Percentiles rank a stretch among this genome's conserved stretches.
These are phyloP conservation scores for Chrysanthemum makinoi DNA, from an alignment of 129 eudicot genomes.

Conservation along the genomic window DNA sequence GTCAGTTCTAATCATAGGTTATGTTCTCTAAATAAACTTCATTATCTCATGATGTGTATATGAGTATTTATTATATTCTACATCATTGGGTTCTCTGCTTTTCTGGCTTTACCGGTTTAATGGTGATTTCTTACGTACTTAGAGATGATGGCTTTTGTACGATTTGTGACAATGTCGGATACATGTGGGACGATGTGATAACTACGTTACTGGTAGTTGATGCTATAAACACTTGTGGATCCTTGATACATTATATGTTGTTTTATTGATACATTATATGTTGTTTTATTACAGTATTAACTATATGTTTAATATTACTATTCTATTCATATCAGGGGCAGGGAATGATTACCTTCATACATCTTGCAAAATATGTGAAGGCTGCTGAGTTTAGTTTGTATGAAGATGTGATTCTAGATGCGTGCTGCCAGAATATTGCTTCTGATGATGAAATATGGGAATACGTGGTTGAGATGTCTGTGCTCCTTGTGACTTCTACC, in stretches of 20 bases:
- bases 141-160: too few relatives aligned
- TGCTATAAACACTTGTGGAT: too few relatives aligned
- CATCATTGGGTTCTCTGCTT: too few relatives aligned
- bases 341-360: conserved; percentile 75
- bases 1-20: too few relatives aligned
- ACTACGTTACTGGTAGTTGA: too few relatives aligned
- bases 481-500: conserved; percentile 61
- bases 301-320: not conserved
- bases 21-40: too few relatives aligned
- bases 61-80: too few relatives aligned
- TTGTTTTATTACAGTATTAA: not conserved
- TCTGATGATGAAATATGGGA: conserved; percentile 87
- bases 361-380: conserved; percentile 70
- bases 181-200: too few relatives aligned
- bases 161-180: too few relatives aligned
- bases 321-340: conserved; percentile 52
- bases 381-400: conserved; percentile 59
- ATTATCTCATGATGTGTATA: too few relatives aligned
- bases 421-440: conserved; percentile 84
- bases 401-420: conserved; percentile 87
- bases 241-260: not conserved
- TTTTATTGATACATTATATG: not conserved
- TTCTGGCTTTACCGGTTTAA: too few relatives aligned
- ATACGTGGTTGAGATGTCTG: conserved; percentile 85
- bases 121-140: too few relatives aligned